Conservation (phyloP, 306 rosid genomes). For the Castanea crenata region DNA sequence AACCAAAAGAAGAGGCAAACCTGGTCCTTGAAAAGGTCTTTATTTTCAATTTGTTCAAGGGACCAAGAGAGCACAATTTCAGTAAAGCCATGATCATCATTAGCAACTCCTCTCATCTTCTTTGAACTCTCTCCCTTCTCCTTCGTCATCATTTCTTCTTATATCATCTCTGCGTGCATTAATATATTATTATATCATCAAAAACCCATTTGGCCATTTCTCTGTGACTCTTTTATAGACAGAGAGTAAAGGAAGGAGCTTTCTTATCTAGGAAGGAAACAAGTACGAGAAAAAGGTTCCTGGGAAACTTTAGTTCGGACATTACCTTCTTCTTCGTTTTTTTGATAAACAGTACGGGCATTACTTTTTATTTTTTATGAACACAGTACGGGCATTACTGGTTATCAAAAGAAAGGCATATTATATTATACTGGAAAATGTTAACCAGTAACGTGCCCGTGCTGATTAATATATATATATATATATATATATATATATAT, state of each 20-base stretch:
- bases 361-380: too few species aligned
- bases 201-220: background rate
- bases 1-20: too few species aligned
- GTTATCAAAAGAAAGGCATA: too few species aligned
- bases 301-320: background rate
- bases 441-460: too few species aligned
- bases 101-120: background rate
- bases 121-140: constrained; percentile 22
- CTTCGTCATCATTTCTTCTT: background rate
- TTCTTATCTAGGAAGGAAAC: constrained; percentile 21
- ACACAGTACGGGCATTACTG: too few species aligned
- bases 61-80: constrained; percentile 59
- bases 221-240: too few species aligned
- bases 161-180: background rate
- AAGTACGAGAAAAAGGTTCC: background rate
- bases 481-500: too few species aligned
- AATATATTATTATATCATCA: background rate
- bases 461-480: too few species aligned
- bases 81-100: constrained; percentile 17
- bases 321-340: too few species aligned
- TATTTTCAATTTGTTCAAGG: constrained; percentile 42
- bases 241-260: background rate
- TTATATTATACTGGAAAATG: too few species aligned
- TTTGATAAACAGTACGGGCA: too few species aligned
- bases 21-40: constrained; percentile 40